phyloP scores from a whole-genome alignment of 495 filamentous ascomycete species.

The Lasiosphaeriaceae sp. region DNA sequence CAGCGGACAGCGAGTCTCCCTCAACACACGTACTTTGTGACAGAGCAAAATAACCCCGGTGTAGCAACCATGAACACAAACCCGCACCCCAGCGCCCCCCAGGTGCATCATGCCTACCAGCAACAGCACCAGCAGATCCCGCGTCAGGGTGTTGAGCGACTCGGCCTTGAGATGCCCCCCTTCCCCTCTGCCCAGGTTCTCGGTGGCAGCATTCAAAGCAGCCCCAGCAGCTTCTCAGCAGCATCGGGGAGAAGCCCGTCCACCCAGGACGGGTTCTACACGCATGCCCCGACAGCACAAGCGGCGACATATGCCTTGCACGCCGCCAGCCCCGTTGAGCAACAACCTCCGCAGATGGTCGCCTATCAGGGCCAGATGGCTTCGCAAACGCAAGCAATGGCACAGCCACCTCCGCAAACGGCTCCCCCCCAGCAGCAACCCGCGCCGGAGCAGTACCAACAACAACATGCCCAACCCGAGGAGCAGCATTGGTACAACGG shows the following conservation, averaged over 20 bases:
- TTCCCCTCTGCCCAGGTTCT: slow-evolving; percentile 33
- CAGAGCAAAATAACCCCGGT: slow-evolving; percentile 49
- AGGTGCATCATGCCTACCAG: slow-evolving; percentile 17
- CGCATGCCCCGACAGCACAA: slow-evolving; percentile 37
- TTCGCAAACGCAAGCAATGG: slow-evolving; percentile 20
- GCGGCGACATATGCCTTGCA: slow-evolving; percentile 37
- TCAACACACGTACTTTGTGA: slow-evolving; percentile 43
- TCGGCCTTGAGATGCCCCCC: slow-evolving; percentile 38
- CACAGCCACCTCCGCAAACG: slow-evolving; percentile 3
- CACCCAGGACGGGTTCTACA: slow-evolving; percentile 44
- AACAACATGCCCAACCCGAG: slow-evolving; percentile 23
- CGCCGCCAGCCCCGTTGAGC: slow-evolving; percentile 36
- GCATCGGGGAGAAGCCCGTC: slow-evolving; percentile 40
- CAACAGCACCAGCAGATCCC: slow-evolving; percentile 43
- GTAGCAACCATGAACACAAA: slow-evolving; percentile 52
- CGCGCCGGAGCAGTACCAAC: slow-evolving; percentile 18
- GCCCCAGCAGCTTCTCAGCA: slow-evolving; percentile 49
- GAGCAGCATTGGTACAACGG: slow-evolving; percentile 40
- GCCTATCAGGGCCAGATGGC: slow-evolving; percentile 17
- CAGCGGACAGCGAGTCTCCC: slow-evolving; percentile 39
- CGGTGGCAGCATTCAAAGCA: slow-evolving; percentile 40
- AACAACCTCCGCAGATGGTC: slow-evolving; percentile 25
- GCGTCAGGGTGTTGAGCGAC: slow-evolving; percentile 38
- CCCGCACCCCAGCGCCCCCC: slow-evolving; percentile 20
- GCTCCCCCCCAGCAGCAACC: slow-evolving; percentile 18